These are phyloP conservation scores for Gossypium ekmanianum DNA, from an alignment of 345 rosid species.

Conservation along the genomic window DNA sequence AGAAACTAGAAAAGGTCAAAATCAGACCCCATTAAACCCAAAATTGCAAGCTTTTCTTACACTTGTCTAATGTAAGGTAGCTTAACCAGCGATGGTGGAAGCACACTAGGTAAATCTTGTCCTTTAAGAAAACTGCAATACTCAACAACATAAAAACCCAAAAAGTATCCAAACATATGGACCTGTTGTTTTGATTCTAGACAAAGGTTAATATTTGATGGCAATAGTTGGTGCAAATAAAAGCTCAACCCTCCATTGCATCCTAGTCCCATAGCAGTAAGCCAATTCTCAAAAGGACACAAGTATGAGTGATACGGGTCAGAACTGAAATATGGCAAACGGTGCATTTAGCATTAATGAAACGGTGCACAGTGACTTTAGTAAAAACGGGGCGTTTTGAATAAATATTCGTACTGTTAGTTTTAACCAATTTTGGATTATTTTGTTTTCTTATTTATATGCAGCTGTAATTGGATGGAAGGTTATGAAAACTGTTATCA, in stretches of 20 bases:
- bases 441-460: no score
- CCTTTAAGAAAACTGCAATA: slow-evolving; percentile 20
- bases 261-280: background rate
- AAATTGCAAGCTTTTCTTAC: slow-evolving; percentile 11
- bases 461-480: no score
- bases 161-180: background rate
- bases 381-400: no score
- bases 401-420: no score
- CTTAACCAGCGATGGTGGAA: slow-evolving; percentile 22
- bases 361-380: no score
- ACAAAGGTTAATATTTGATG: background rate
- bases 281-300: background rate
- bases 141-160: background rate
- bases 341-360: no score
- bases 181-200: background rate
- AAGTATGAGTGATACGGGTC: no score
- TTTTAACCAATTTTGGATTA: no score
- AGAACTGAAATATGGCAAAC: no score
- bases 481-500: no score
- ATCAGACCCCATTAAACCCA: background rate
- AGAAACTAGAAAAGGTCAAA: background rate
- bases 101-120: slow-evolving; percentile 23
- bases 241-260: background rate
- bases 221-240: background rate
- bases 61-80: slow-evolving; percentile 16